A percentile compares a stretch with the other conserved stretches of the same genome.
Evolutionary conservation across 1,284 basidiomycete genomes (phyloP).

Genomic region (Naganishia albida): DNA sequence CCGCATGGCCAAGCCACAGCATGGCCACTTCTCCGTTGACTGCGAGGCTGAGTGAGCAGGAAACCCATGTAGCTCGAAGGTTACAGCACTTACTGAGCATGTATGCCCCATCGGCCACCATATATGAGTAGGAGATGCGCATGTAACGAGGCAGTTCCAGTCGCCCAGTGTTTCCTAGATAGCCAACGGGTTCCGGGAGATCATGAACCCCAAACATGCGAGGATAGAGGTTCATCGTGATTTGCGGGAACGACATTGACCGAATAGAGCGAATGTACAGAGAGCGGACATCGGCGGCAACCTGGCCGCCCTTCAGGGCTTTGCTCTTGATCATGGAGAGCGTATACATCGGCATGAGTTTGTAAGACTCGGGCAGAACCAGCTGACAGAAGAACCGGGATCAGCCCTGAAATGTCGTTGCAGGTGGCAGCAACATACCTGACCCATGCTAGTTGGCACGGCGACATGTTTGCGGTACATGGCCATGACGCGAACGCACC

Average conservation of each 20-base stretch:
- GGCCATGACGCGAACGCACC: slow-evolving; percentile 77
- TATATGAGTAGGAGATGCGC: slow-evolving; percentile 79
- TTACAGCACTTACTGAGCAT: slow-evolving; percentile 51
- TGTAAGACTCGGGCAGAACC: slow-evolving; percentile 92
- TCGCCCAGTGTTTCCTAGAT: slow-evolving; percentile 61
- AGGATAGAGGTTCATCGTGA: slow-evolving; percentile 85
- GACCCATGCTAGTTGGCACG: slow-evolving; percentile 73
- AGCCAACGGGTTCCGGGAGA: slow-evolving; percentile 69
- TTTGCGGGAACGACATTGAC: slow-evolving; percentile 67
- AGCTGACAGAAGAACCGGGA: slow-evolving; percentile 58
- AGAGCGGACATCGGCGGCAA: slow-evolving; percentile 90
- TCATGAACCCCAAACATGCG: slow-evolving; percentile 86
- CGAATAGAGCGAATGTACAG: slow-evolving; percentile 78
- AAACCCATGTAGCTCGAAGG: background rate
- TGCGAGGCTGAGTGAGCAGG: slow-evolving; percentile 3
- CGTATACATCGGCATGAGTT: slow-evolving; percentile 79
- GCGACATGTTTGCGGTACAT: slow-evolving; percentile 92
- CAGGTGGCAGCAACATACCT: slow-evolving; percentile 60
- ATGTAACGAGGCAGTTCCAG: slow-evolving; percentile 76
- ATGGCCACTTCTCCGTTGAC: slow-evolving; percentile 86
- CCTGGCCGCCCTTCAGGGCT: slow-evolving; percentile 87
- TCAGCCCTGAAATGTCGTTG: background rate
- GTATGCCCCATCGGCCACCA: slow-evolving; percentile 90
- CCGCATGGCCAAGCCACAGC: slow-evolving; percentile 85
- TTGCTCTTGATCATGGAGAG: slow-evolving; percentile 88